Conservation (phyloP, 2,329 filamentous ascomycete genomes). For the Cercospora nicotianae region DNA sequence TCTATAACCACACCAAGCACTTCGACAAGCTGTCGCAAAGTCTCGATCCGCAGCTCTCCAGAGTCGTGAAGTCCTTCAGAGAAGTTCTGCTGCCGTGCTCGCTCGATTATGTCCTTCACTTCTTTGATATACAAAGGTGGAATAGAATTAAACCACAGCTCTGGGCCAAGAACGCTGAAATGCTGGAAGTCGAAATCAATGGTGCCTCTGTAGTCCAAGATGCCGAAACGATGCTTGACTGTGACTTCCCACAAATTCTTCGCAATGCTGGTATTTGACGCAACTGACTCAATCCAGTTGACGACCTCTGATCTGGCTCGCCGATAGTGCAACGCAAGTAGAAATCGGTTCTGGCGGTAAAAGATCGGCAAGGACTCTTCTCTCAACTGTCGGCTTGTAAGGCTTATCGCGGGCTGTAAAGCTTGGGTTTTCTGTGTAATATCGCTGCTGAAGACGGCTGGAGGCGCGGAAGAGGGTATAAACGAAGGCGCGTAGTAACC, state of each 20-base stretch:
- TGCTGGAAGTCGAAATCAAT: constrained; percentile 20
- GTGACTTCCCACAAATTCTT: constrained; percentile 16
- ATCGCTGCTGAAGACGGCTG: constrained; percentile 12
- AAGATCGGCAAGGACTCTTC: constrained; percentile 18
- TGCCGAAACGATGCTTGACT: constrained; percentile 22
- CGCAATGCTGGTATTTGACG: constrained; percentile 4
- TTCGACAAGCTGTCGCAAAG: constrained; percentile 15
- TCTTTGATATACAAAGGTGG: constrained; percentile 17
- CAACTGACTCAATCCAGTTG: constrained; percentile 11
- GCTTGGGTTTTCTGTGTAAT: not conserved
- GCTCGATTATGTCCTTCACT: constrained; percentile 13
- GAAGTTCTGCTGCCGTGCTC: not conserved
- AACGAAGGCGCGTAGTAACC: constrained; percentile 16
- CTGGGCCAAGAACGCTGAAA: constrained; percentile 16
- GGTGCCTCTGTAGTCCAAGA: constrained; percentile 20
- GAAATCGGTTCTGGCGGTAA: constrained; percentile 19
- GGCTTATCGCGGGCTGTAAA: constrained; percentile 17
- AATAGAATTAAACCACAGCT: constrained; percentile 21
- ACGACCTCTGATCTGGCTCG: constrained; percentile 14
- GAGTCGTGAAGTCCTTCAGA: not conserved
- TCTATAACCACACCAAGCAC: constrained; percentile 17
- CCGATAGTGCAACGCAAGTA: constrained; percentile 20
- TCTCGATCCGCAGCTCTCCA: constrained; percentile 15
- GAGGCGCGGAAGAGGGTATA: constrained; percentile 1
- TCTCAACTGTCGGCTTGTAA: constrained; percentile 17